Evolutionary conservation across 441 rosid genomes (phyloP), one percentile per base, ranked within the genome.

Genomic region (Sinapis alba): DNA sequence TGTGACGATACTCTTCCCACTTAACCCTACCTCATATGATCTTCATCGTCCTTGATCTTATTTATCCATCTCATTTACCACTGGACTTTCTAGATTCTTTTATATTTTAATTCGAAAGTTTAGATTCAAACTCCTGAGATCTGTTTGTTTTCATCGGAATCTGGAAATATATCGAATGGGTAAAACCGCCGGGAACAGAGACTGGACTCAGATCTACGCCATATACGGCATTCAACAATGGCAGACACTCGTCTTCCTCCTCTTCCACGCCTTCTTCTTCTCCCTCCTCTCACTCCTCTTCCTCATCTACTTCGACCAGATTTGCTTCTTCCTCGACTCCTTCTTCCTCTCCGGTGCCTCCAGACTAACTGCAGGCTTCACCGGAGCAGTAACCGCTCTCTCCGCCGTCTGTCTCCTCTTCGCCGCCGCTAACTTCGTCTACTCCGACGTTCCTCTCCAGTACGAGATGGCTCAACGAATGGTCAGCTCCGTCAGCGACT

Each of bases 381-480:
- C 83, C 34, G 98, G 98, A 12, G 84, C 93, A 1, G 96, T 92
- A 4, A 83, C 86, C 4, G 97, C 96, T 8, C 78, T 95, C 45
- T 92, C 98, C 12, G 90, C 97, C 1, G 84, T 93, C 0, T 89
- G 99, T 73, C 78, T 95, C 41, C 85, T 95, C 73, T 88, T 88
- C 71, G 96, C 98, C 23, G 97, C 99, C 6, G 96, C 88, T 9
- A 95, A 93, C 80, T 88, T 95, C 82, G 83, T 90, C 43, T 90
- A 95, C 86, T 92, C 98, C 69, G 88, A 90, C 23, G 87, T 93
- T 18, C 91, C 87, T 32, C 77, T 95, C 6, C 92, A 84, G 68
- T 90, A 90, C 75, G 96, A 88, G 68, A 92, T 95, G 98, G 97
- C 97, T 47, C 96, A 92, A 68, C 86, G 97, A 57, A 95, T 95